These are phyloP conservation scores for Cryptosporidium bovis DNA, from an alignment of 169 alveolate genomes.

Conservation along the genomic window DNA sequence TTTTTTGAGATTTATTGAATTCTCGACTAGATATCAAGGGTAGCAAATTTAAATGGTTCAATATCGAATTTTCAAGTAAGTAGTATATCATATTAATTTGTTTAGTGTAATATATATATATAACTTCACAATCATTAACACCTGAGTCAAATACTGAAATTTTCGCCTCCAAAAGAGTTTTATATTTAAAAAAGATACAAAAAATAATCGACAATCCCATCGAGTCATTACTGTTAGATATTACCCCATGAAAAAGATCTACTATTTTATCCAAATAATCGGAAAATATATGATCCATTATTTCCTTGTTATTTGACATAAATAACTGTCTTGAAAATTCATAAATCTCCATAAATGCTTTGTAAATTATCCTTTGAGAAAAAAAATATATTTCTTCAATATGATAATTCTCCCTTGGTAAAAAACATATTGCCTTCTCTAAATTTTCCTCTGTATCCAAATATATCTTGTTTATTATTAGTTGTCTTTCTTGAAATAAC, in stretches of 20 bases:
- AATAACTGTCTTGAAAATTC: constrained; percentile 30
- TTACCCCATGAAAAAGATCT: neutral
- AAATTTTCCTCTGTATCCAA: neutral
- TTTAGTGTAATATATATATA: constrained; percentile 7
- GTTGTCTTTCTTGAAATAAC: constrained; percentile 15
- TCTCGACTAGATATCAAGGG: constrained; percentile 21
- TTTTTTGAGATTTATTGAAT: neutral
- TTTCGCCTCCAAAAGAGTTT: constrained; percentile 1
- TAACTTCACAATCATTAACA: neutral
- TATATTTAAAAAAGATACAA: constrained; percentile 10
- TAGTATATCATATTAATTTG: constrained; percentile 7
- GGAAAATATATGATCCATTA: neutral
- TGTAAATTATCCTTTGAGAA: constrained; percentile 49
- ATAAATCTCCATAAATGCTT: constrained; percentile 7
- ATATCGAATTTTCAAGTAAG: constrained; percentile 23
- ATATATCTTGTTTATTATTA: constrained; percentile 35
- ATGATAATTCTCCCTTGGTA: neutral
- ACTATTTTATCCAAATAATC: constrained; percentile 10
- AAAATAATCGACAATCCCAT: constrained; percentile 24
- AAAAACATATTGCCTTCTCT: neutral
- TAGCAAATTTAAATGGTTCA: neutral
- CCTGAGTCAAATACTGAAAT: constrained; percentile 10
- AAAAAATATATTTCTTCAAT: constrained; percentile 40
- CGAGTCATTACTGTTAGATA: constrained; percentile 29
- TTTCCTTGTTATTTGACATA: neutral